Percentiles rank a stretch among this genome's conserved stretches.
phyloP scores from a whole-genome alignment of 805 yeast genomes.

The Nakazawaea wyomingensis region DNA sequence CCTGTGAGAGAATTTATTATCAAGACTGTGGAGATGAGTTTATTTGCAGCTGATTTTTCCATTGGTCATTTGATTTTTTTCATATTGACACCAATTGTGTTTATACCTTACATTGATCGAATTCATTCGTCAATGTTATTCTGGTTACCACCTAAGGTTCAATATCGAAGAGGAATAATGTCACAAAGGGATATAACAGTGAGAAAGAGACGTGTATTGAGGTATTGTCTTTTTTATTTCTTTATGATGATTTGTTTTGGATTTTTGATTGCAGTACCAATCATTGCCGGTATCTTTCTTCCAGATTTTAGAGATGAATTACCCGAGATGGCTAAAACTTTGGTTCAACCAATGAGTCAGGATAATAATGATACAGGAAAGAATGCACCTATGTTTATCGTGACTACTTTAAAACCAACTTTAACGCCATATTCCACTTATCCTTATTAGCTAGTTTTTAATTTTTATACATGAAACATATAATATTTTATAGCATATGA shows the following conservation, averaged over 20 bases:
- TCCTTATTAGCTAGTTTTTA: constrained; percentile 7
- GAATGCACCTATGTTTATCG: constrained; percentile 42
- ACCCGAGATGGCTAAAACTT: constrained; percentile 24
- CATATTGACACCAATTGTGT: constrained; percentile 32
- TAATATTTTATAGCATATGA: no score
- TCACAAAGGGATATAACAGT: constrained; percentile 32
- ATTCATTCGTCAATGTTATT: constrained; percentile 45
- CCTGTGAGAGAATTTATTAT: constrained; percentile 42
- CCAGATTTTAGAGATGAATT: constrained; percentile 14
- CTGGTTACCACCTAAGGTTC: constrained; percentile 40
- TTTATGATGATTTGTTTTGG: constrained; percentile 33
- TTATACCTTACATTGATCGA: constrained; percentile 42
- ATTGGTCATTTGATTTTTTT: constrained; percentile 38
- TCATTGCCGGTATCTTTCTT: constrained; percentile 22
- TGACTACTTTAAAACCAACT: constrained; percentile 31
- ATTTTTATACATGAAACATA: no score
- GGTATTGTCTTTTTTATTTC: constrained; percentile 43
- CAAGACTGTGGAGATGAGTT: constrained; percentile 38
- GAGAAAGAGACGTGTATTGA: constrained; percentile 35
- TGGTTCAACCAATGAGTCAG: constrained; percentile 57
- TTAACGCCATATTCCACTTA: constrained; percentile 27
- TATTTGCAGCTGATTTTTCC: constrained; percentile 43
- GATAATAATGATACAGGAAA: constrained; percentile 64
- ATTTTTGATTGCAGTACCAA: constrained; percentile 42
- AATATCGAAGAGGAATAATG: constrained; percentile 34